A percentile compares a stretch with the other conserved stretches of the same genome.
phyloP scores from a whole-genome alignment of 768 basidiomycete species.

The Auriscalpium vulgare region DNA sequence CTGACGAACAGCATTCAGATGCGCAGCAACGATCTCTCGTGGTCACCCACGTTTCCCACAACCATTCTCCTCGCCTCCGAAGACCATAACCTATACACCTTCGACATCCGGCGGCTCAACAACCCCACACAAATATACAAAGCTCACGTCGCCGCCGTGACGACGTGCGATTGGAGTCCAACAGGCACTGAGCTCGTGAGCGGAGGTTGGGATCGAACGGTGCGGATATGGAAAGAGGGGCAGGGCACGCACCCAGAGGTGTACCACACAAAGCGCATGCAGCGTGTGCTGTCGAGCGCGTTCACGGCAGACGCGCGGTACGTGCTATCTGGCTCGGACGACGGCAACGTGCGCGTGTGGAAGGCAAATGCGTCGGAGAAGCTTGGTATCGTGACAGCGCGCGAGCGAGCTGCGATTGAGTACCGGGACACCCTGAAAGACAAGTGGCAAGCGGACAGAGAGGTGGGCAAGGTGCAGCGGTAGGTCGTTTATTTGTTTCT shows the following conservation, averaged over 20 bases:
- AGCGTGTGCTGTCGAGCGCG: constrained; percentile 85
- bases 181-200: constrained; percentile 94
- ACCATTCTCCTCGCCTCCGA: constrained; percentile 91
- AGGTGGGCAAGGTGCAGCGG: constrained; percentile 79
- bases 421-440: constrained; percentile 85
- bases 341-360: constrained; percentile 93
- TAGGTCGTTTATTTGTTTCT: constrained; percentile 26
- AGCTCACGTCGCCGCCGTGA: constrained; percentile 93
- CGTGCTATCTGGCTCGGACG: constrained; percentile 85
- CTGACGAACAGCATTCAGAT: constrained; percentile 38
- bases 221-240: constrained; percentile 88
- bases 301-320: constrained; percentile 91
- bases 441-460: constrained; percentile 79
- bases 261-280: constrained; percentile 99
- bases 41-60: constrained; percentile 96
- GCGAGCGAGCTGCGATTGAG: constrained; percentile 87
- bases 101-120: constrained; percentile 82
- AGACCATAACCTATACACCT: constrained; percentile 97
- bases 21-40: constrained; percentile 82
- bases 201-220: constrained; percentile 93
- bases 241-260: constrained; percentile 77
- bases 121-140: constrained; percentile 92
- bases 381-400: constrained; percentile 81
- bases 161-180: constrained; percentile 96
- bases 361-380: constrained; percentile 90